A percentile compares a stretch with the other conserved stretches of the same genome.
phyloP scores from a whole-genome alignment of 2,329 filamentous ascomycete species.

The Botrytis cinerea region DNA sequence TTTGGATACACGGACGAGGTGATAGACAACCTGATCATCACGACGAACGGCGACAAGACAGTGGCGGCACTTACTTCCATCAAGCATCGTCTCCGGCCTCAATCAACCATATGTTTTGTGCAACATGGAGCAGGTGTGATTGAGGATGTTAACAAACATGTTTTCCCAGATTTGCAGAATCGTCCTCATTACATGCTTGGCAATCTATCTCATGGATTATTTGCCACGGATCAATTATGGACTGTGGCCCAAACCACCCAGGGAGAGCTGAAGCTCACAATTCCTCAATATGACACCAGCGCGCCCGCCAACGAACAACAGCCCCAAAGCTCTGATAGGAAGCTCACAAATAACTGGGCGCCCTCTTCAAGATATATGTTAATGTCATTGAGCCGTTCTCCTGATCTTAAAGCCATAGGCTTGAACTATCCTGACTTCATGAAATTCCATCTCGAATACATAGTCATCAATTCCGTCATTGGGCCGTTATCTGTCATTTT shows the following conservation, averaged over 20 bases:
- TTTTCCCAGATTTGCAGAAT: slow-evolving; percentile 66
- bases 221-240: slow-evolving; percentile 44
- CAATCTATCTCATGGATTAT: slow-evolving; percentile 44
- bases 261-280: slow-evolving; percentile 44
- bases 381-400: slow-evolving; percentile 61
- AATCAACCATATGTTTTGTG: slow-evolving; percentile 73
- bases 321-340: slow-evolving; percentile 19
- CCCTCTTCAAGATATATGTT: slow-evolving; percentile 60
- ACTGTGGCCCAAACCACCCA: slow-evolving; percentile 45
- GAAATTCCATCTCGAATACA: slow-evolving; percentile 73
- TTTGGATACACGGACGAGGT: slow-evolving; percentile 37
- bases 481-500: slow-evolving; percentile 81
- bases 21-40: slow-evolving; percentile 73
- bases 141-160: slow-evolving; percentile 70
- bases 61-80: slow-evolving; percentile 59
- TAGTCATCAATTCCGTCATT: slow-evolving; percentile 74
- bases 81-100: slow-evolving; percentile 63
- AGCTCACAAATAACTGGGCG: slow-evolving; percentile 43
- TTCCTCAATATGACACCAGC: slow-evolving; percentile 22
- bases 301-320: neutral
- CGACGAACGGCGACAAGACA: slow-evolving; percentile 62
- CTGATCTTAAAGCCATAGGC: slow-evolving; percentile 61
- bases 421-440: slow-evolving; percentile 64
- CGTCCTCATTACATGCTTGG: slow-evolving; percentile 71
- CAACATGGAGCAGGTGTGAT: slow-evolving; percentile 82